These are phyloP conservation scores for Staphylotrichum longicolle DNA, from an alignment of 495 filamentous ascomycete genomes.

Conservation along the genomic window DNA sequence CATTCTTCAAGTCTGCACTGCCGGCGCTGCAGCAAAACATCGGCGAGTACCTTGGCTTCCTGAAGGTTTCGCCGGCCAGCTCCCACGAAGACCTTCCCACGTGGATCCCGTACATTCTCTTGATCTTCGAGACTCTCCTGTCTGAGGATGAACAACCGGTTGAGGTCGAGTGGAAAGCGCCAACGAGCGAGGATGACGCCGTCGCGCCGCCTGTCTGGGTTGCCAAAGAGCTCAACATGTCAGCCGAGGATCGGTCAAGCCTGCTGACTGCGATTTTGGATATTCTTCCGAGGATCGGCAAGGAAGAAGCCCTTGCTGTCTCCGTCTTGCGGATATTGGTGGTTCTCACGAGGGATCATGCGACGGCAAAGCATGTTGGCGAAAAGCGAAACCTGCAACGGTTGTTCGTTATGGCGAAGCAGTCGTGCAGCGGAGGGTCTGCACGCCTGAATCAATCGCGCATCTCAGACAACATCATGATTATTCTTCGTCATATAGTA, in stretches of 20 bases:
- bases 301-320: constrained; percentile 80
- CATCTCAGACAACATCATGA: constrained; percentile 62
- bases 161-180: constrained; percentile 69
- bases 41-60: constrained; percentile 68
- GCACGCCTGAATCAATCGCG: constrained; percentile 68
- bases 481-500: constrained; percentile 86
- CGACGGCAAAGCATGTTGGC: constrained; percentile 69
- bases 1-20: constrained; percentile 76
- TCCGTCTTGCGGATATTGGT: constrained; percentile 83
- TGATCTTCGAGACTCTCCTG: constrained; percentile 86
- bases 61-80: constrained; percentile 68
- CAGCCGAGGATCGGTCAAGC: constrained; percentile 60
- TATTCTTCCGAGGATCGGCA: constrained; percentile 79
- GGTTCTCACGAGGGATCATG: constrained; percentile 76
- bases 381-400: constrained; percentile 87
- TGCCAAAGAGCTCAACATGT: constrained; percentile 61
- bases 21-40: constrained; percentile 79
- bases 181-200: constrained; percentile 54
- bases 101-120: constrained; percentile 87
- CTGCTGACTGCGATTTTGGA: constrained; percentile 76
- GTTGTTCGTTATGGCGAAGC: constrained; percentile 91
- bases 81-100: constrained; percentile 72
- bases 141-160: constrained; percentile 79
- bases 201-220: constrained; percentile 56
- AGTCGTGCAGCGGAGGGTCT: constrained; percentile 73